Base-by-base conservation (phyloP, 108 stramenopile species). In the Stephanodiscus triporus region DNA sequence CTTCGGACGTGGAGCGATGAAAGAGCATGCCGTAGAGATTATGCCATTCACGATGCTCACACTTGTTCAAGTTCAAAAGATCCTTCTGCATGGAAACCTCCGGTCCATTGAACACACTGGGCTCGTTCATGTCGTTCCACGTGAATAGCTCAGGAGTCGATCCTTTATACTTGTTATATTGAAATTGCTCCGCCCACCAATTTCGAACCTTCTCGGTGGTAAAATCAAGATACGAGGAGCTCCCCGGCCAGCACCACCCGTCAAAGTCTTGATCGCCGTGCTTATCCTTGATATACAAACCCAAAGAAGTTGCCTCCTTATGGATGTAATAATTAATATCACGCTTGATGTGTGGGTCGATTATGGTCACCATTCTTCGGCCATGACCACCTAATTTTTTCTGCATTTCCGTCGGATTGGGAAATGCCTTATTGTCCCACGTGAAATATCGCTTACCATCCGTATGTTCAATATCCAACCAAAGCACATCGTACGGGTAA, bases 191-290 rank as follows among this genome's bases (percentile, higher is more conserved):
- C 5, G 97, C 97, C 98, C 98, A 99, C 97, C 97, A 99, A 22
- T 55, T 65, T 9, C 99, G 92, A 29, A 99, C 99, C 29, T 87
- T 73, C 61, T 84, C 90, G 24, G 73, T 68, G 7, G 99, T 99
- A 81, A 99, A 99, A 85, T 99, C 99, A 20, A 98, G 91, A 81
- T 99, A 99, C n/a, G 97, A 97, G 4, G 96, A 97, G 23, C 86
- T 85, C 6, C 99, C 99, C 36, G 99, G 98, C 99, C 99, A 99
- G 86, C 99, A 99, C 98, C 98, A 99, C n/a, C 99, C 99, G 75
- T 99, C 97, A 69, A 86, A 99, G 66, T 99, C 98, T 62, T 92
- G 95, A 11, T 60, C 64, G 22, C 97, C 97, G 76, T 85, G 78
- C 54, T 87, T 92, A 63, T 98, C 95, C 81, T 98, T 97, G 68